These are phyloP conservation scores for Xerocomus potaroensis DNA, from an alignment of 768 basidiomycete genomes.

Conservation along the genomic window DNA sequence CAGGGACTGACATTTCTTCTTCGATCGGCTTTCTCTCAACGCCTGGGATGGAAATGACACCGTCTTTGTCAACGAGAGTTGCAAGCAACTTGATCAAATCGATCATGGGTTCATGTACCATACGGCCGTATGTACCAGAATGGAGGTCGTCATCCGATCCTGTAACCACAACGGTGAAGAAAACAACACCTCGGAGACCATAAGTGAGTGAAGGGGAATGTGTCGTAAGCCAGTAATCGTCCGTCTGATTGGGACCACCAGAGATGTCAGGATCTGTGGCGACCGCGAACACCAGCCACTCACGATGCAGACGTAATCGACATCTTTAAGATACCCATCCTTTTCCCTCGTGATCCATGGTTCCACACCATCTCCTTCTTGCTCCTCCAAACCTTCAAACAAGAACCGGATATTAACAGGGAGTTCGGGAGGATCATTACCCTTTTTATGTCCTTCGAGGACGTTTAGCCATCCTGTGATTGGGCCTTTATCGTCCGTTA, in stretches of 20 bases:
- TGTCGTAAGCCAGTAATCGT: slow-evolving; percentile 88
- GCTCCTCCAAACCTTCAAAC: slow-evolving; percentile 96
- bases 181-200: slow-evolving; percentile 77
- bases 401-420: slow-evolving; percentile 86
- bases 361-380: slow-evolving; percentile 79
- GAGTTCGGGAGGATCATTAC: slow-evolving; percentile 31
- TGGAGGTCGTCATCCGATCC: slow-evolving; percentile 86
- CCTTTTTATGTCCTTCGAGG: slow-evolving; percentile 74
- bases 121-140: slow-evolving; percentile 77
- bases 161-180: slow-evolving; percentile 72
- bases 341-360: slow-evolving; percentile 72
- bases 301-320: slow-evolving; percentile 87
- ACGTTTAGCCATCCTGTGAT: slow-evolving; percentile 88
- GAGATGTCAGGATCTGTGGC: not conserved
- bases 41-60: slow-evolving; percentile 79
- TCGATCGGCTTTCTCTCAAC: slow-evolving; percentile 71
- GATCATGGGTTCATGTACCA: slow-evolving; percentile 85
- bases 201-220: slow-evolving; percentile 75
- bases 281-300: slow-evolving; percentile 15
- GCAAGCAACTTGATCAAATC: slow-evolving; percentile 75
- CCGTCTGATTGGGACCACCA: slow-evolving; percentile 43
- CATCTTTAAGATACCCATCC: slow-evolving; percentile 69
- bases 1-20: slow-evolving; percentile 27
- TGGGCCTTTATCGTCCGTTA: slow-evolving; percentile 89
- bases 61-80: slow-evolving; percentile 68